These are phyloP conservation scores for Raffaelea ambrosiae DNA, from an alignment of 2,329 filamentous ascomycete genomes.

Conservation along the genomic window DNA sequence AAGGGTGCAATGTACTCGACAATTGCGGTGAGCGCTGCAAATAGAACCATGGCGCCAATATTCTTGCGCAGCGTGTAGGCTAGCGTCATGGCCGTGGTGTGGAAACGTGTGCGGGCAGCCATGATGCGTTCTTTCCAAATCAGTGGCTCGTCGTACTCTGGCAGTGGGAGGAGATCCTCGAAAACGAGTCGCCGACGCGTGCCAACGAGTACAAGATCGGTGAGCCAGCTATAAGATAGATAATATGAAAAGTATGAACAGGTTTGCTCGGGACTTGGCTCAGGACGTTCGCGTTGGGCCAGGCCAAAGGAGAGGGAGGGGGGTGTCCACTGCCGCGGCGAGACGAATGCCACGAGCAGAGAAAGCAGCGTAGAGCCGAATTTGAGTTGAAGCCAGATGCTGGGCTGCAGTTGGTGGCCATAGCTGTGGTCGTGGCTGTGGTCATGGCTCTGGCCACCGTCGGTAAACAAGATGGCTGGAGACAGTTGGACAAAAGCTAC, in stretches of 20 bases:
- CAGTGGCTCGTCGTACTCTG: constrained; percentile 47
- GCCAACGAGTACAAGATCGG: constrained; percentile 39
- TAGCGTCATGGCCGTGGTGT: constrained; percentile 36
- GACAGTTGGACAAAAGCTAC: background rate
- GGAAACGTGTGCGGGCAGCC: constrained; percentile 31
- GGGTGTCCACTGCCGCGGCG: constrained; percentile 42
- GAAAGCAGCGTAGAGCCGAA: constrained; percentile 30
- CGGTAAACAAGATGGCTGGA: background rate
- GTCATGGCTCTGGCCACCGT: too few species aligned
- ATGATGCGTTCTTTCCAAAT: constrained; percentile 35
- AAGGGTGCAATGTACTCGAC: constrained; percentile 44
- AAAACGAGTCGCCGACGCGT: constrained; percentile 34
- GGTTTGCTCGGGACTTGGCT: constrained; percentile 41
- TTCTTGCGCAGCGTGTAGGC: constrained; percentile 33
- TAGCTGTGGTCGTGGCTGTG: background rate
- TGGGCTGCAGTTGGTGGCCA: constrained; percentile 10
- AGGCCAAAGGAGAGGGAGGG: constrained; percentile 30
- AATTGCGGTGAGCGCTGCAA: constrained; percentile 26
- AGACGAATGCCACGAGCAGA: constrained; percentile 28
- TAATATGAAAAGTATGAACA: constrained; percentile 41
- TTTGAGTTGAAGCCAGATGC: constrained; percentile 55
- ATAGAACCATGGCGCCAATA: constrained; percentile 35
- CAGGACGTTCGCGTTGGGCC: constrained; percentile 24
- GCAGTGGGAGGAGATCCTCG: constrained; percentile 37
- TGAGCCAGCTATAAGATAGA: constrained; percentile 42